Conservation (phyloP, 257 asterid species). For the Handroanthus guayacan region DNA sequence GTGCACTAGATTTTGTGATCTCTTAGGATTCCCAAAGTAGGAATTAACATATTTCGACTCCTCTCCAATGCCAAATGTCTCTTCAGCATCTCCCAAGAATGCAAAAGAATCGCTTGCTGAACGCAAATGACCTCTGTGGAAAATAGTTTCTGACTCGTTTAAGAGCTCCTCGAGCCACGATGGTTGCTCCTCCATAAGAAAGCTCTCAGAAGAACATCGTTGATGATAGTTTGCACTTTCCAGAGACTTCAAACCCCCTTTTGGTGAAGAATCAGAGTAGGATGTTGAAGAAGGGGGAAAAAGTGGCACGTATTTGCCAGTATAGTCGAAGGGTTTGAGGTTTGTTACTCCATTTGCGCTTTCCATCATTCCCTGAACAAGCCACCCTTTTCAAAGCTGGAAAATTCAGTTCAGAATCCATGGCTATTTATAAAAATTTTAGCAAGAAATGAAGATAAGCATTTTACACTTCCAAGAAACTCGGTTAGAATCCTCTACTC, state of each 20-base stretch:
- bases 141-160: conserved; percentile 52
- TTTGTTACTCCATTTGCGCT: conserved; percentile 32
- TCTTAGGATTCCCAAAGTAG: conserved; percentile 26
- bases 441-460: not conserved
- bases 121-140: conserved; percentile 61
- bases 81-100: conserved; percentile 49
- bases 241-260: conserved; percentile 30
- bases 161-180: conserved; percentile 89
- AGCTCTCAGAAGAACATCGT: conserved; percentile 69
- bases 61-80: conserved; percentile 38
- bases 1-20: conserved; percentile 31
- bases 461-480: not conserved
- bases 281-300: conserved; percentile 37
- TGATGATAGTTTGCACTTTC: conserved; percentile 47
- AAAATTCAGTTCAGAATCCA: not conserved
- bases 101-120: conserved; percentile 77
- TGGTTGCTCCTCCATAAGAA: conserved; percentile 72
- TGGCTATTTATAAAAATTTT: not conserved
- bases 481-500: too few relatives aligned
- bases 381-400: conserved; percentile 23
- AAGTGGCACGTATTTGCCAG: conserved; percentile 34
- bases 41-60: conserved; percentile 35
- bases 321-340: conserved; percentile 22
- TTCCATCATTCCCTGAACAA: conserved; percentile 48
- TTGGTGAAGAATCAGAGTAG: conserved; percentile 30